Conservation (phyloP, 176 grass and related monocot species). For the Cocos nucifera region DNA sequence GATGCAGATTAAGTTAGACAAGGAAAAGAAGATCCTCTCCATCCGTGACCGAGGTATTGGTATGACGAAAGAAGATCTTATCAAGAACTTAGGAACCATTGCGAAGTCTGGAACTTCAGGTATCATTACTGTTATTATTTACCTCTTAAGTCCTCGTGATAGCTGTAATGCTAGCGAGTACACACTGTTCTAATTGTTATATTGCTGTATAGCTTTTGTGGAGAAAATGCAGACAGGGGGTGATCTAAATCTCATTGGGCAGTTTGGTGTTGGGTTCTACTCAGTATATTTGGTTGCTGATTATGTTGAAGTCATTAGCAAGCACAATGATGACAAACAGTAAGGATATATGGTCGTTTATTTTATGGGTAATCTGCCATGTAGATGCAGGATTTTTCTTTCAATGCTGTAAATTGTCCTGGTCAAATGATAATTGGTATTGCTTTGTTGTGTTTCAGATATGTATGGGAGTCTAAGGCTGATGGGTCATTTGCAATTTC, state of each 20-base stretch:
- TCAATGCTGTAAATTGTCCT: background rate
- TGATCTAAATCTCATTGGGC: slow-evolving; percentile 91
- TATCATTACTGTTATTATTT: slow-evolving; percentile 3
- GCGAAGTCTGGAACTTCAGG: slow-evolving; percentile 97
- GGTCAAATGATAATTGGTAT: background rate
- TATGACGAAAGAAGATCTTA: slow-evolving; percentile 97
- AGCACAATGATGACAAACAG: slow-evolving; percentile 99
- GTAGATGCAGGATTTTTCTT: too few relatives aligned
- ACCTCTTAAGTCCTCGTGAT: background rate
- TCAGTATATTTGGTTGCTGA: slow-evolving; percentile 96
- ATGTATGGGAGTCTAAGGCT: slow-evolving; percentile 94
- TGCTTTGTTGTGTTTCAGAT: slow-evolving; percentile 26
- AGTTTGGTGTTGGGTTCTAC: slow-evolving; percentile 97
- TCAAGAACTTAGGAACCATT: slow-evolving; percentile 94
- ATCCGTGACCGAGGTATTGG: slow-evolving; percentile 91
- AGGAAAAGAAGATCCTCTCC: slow-evolving; percentile 78
- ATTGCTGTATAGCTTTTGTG: slow-evolving; percentile 56
- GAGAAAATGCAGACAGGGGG: slow-evolving; percentile 92
- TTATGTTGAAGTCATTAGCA: slow-evolving; percentile 99
- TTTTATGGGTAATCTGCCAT: too few relatives aligned
- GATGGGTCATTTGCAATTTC: slow-evolving; percentile 93
- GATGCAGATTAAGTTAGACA: slow-evolving; percentile 92
- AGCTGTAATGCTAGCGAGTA: too few relatives aligned
- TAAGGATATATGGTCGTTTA: slow-evolving; percentile 21
- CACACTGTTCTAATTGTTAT: too few relatives aligned